Conservation (phyloP, 2,329 filamentous ascomycete species). For the Neonectria sp. region DNA sequence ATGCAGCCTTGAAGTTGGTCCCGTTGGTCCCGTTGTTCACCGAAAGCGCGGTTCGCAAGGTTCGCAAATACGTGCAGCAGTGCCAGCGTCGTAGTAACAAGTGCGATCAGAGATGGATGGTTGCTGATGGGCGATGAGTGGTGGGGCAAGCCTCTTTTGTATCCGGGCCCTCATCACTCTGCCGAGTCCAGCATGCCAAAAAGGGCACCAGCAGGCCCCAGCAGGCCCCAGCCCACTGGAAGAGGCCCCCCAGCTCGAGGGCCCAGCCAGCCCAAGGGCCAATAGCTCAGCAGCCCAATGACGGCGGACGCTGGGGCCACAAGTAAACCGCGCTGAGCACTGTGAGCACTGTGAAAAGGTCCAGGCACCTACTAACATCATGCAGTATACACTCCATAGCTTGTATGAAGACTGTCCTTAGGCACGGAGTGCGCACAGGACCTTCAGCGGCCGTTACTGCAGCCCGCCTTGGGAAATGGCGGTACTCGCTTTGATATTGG, state of each 20-base stretch:
- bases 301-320: slow-evolving; percentile 1
- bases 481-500: neutral
- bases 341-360: neutral
- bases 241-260: slow-evolving; percentile 3
- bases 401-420: neutral
- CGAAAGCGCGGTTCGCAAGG: slow-evolving; percentile 22
- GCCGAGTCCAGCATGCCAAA: slow-evolving; percentile 11
- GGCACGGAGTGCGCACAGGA: neutral
- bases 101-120: slow-evolving; percentile 40
- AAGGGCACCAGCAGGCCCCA: slow-evolving; percentile 9
- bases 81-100: slow-evolving; percentile 1
- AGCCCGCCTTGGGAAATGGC: neutral
- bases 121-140: slow-evolving; percentile 47
- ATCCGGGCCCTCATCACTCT: slow-evolving; percentile 34
- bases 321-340: neutral
- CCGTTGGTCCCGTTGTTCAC: neutral
- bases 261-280: slow-evolving; percentile 5
- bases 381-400: neutral
- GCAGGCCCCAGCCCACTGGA: slow-evolving; percentile 13
- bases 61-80: slow-evolving; percentile 1
- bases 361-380: neutral
- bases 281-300: slow-evolving; percentile 6
- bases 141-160: slow-evolving; percentile 51
- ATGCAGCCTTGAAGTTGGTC: neutral
- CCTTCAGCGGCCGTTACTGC: neutral